Evolutionary conservation across 2,329 filamentous ascomycete genomes (phyloP).

Genomic region (Monosporascus sp.): DNA sequence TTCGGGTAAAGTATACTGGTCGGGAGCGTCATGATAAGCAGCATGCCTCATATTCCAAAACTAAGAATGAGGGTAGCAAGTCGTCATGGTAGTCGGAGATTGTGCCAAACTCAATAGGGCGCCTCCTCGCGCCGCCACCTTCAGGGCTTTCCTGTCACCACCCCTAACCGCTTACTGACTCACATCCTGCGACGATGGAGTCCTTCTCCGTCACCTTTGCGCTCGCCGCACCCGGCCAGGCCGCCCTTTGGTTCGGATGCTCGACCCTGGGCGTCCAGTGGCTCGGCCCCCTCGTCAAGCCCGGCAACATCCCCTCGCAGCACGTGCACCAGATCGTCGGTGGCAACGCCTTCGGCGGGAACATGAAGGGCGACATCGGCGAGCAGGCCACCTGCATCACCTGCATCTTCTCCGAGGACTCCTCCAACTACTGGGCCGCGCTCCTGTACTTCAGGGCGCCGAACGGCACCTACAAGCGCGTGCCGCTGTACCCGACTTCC

Average conservation of each 20-base stretch:
- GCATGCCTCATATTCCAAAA: no score
- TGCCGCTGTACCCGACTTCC: conserved; percentile 23
- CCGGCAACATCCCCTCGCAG: conserved; percentile 3
- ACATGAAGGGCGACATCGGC: conserved; percentile 12
- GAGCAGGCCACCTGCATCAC: conserved; percentile 11
- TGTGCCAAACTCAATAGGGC: neutral
- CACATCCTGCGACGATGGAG: neutral
- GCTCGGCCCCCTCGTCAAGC: conserved; percentile 4
- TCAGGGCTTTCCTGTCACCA: neutral
- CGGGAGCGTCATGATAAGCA: no score
- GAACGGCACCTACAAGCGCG: conserved; percentile 10
- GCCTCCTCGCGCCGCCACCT: neutral
- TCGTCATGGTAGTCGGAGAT: neutral
- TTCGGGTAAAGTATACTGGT: no score
- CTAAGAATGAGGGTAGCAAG: no score
- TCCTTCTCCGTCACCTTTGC: neutral
- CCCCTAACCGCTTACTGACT: neutral
- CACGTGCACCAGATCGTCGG: conserved; percentile 9
- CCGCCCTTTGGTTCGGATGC: conserved; percentile 7
- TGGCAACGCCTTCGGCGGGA: conserved; percentile 13
- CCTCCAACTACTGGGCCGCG: conserved; percentile 9
- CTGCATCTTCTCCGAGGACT: conserved; percentile 9
- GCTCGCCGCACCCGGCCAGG: conserved; percentile 1
- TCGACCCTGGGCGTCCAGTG: conserved; percentile 4
- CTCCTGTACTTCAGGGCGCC: conserved; percentile 7